Base-by-base conservation (phyloP, 371 early-diverging fungal species). In the Lichtheimia hyalospora region DNA sequence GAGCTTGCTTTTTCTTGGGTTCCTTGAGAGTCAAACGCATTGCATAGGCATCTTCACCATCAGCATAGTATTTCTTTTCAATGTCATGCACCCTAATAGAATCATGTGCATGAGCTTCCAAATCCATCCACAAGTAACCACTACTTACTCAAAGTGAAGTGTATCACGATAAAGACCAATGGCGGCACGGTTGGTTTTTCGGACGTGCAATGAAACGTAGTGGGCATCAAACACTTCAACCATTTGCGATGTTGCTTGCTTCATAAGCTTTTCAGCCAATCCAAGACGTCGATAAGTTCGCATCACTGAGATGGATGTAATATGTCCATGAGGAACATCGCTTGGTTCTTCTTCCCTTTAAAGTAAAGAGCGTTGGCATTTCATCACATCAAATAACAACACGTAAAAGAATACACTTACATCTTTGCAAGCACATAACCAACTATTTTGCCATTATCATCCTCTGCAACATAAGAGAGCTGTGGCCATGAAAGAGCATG, bases 401-500 rank as follows among this genome's bases (percentile, higher is more conserved):
- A 46, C 7, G 42, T 25, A 57, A 14, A 39, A 14, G 15, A 28
- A 28, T 44, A 40, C 15, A 46, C 74, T 69, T 88, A 94, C 97
- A 98, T 92, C 66, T 98, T 98, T 3, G 96, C 96, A 46, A 98
- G 82, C 15, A 97, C 97, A 69, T 98, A 98, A 20, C 99, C 99
- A 42, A 97, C 93, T 55, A 98, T 88, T 54, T 89, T 85, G 21
- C 95, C 95, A 61, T 92, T 86, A 60, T 87, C 87, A 70, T 94
- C 93, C 70, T 94, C 95, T 16, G 99, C 99, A 15, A 98, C 96
- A 57, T 87, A 96, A 20, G 95, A 94, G 5, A 97, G 87, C 68
- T 96, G 95, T 18, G 99, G 99, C 99, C 99, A 98, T 25, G 95
- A 89, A 39, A 93, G 74, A 8, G 91, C 84, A 62, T 98, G 99